Evolutionary conservation across 1,139 yeast genomes (phyloP), one percentile per base, ranked within the genome.

Genomic region (Yamadazyma conglobata): DNA sequence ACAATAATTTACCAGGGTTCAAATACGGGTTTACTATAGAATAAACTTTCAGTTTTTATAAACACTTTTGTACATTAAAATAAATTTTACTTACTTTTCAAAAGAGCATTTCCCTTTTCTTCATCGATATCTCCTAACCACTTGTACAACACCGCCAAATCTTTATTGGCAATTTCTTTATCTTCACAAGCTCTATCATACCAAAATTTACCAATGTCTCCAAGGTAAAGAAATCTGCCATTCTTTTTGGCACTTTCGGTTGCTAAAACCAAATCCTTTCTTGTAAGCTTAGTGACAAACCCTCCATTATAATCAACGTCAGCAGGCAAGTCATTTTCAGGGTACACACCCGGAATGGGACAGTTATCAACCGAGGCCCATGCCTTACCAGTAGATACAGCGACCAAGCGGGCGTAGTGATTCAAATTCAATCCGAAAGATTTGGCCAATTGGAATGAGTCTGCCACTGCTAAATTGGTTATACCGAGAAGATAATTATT

Each of bases 301-400:
- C 82, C 82, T 23, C 78, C 78, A 6, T 56, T 48, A 45, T 64
- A 76, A 22, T 63, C 70, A 11, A 58, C 60, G 28, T 72, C 74
- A 17, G 73, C 63, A 2, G 82, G 81, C 39, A 67, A 42, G 11
- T 28, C 13, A 11, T 28, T 28, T 28, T 64, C 72, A 3, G 76
- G 70, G 37, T 67, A 65, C 7, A 68, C 70, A 4, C 75, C 77
- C 1, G 72, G 68, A 26, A 76, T 77, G 2, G 82, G 82, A 49
- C 76, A 73, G 50, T 76, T 76, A 45, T 70, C 77, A 22, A 70
- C 77, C 2, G 77, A 62, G 11, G 80, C 77, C 82, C 82, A 76
- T 10, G 74, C 61, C 43, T 73, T 69, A 22, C 81, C 82, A 5
- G 80, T 71, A n/a, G 78, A 70, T 2, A 72, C 73, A 21, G 77